phyloP scores from a whole-genome alignment of 1,284 basidiomycete genomes.

The Naganishia sp. region DNA sequence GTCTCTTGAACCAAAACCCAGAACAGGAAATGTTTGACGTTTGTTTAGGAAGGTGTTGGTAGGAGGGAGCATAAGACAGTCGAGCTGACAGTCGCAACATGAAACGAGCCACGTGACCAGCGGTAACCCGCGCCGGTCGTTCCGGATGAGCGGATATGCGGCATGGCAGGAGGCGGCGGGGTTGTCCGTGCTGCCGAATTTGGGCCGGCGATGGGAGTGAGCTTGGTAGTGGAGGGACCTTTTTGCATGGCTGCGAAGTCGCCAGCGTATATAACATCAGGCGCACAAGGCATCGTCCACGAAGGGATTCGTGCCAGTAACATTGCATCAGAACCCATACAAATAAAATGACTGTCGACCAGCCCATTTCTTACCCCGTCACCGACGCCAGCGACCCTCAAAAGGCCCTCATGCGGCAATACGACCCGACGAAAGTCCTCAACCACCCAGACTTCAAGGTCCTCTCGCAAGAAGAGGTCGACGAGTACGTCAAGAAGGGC shows the following conservation, averaged over 20 bases:
- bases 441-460: slow-evolving; percentile 47
- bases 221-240: background rate
- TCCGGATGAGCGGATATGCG: no score
- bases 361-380: slow-evolving; percentile 3
- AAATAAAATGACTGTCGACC: slow-evolving; percentile 9
- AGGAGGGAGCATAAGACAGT: no score
- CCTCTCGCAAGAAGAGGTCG: slow-evolving; percentile 36
- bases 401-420: slow-evolving; percentile 24
- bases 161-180: background rate
- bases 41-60: no score
- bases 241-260: background rate
- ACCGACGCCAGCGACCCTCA: slow-evolving; percentile 10
- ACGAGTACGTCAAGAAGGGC: slow-evolving; percentile 37
- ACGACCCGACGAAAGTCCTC: slow-evolving; percentile 47
- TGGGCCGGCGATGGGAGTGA: no score
- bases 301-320: no score
- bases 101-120: background rate
- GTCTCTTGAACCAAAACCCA: no score
- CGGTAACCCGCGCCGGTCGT: background rate
- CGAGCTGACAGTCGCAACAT: background rate
- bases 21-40: no score
- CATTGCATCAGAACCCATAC: no score
- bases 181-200: no score
- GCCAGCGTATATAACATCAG: background rate
- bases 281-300: no score